Percentiles rank a stretch among this genome's conserved stretches.
These are phyloP conservation scores for Carpinus fangiana DNA, from an alignment of 306 rosid genomes.

Conservation along the genomic window DNA sequence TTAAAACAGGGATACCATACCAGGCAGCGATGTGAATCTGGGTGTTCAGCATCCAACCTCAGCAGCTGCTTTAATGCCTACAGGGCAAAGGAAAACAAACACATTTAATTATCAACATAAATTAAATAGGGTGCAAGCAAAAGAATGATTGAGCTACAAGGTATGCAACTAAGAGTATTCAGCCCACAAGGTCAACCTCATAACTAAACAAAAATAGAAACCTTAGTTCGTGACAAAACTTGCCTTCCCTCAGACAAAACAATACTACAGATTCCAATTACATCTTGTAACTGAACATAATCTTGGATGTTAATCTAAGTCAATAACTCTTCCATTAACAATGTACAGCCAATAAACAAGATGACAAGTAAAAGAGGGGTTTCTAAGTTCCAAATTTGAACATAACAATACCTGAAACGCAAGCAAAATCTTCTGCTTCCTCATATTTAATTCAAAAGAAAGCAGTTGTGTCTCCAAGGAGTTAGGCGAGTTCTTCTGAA, in stretches of 20 bases:
- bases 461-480: constrained; percentile 85
- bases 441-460: constrained; percentile 85
- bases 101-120: neutral
- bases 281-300: constrained; percentile 2
- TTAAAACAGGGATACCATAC: constrained; percentile 42
- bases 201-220: neutral
- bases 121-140: constrained; percentile 1
- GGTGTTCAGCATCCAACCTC: constrained; percentile 87
- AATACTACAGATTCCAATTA: neutral
- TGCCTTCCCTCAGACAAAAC: neutral
- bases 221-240: neutral
- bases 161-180: constrained; percentile 20
- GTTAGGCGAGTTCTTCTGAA: constrained; percentile 85
- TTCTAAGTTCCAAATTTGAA: constrained; percentile 8
- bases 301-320: neutral
- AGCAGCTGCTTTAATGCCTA: constrained; percentile 92
- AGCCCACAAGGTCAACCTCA: neutral
- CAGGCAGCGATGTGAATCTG: constrained; percentile 91
- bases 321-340: constrained; percentile 6
- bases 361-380: constrained; percentile 5
- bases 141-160: constrained; percentile 5
- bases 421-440: constrained; percentile 82
- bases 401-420: constrained; percentile 70
- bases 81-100: constrained; percentile 22
- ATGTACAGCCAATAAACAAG: constrained; percentile 6